These are phyloP conservation scores for Volvox reticuliferus DNA, from an alignment of 139 green algal species.

Conservation along the genomic window DNA sequence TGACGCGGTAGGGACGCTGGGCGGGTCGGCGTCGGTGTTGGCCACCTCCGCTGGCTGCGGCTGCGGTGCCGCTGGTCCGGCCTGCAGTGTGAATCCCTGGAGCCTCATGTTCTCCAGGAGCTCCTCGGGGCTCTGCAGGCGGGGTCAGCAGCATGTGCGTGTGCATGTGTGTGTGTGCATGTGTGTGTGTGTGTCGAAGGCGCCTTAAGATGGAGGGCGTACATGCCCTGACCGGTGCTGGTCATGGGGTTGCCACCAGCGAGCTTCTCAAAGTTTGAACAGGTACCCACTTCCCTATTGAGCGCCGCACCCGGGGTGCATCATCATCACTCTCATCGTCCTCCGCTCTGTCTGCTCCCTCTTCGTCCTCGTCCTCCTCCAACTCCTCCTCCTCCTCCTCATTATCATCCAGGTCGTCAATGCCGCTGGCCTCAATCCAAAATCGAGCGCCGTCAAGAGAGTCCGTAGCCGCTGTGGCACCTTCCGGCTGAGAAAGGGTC, in stretches of 20 bases:
- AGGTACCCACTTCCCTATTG: not conserved
- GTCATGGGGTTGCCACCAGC: too few species aligned
- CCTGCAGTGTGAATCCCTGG: constrained; percentile 26
- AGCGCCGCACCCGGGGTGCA: not conserved
- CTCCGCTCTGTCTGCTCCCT: not conserved
- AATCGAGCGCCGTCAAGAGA: constrained; percentile 37
- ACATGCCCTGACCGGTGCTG: too few species aligned
- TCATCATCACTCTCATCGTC: not conserved
- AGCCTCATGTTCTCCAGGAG: constrained; percentile 24
- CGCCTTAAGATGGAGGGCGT: too few species aligned
- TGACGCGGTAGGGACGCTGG: not conserved
- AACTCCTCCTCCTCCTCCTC: constrained; percentile 18
- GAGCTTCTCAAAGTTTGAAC: too few species aligned
- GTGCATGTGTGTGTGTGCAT: too few species aligned
- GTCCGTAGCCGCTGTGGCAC: not conserved
- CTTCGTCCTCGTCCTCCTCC: constrained; percentile 5
- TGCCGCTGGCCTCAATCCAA: constrained; percentile 40
- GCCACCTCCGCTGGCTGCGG: not conserved
- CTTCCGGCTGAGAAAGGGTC: too few species aligned
- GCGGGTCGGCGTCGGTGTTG: not conserved
- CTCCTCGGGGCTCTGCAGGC: constrained; percentile 22
- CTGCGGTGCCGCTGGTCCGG: not conserved
- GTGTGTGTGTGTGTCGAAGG: too few species aligned
- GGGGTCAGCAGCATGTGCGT: too few species aligned
- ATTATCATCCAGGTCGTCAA: constrained; percentile 34